Percentiles rank a stretch among this genome's conserved stretches.
These are phyloP conservation scores for Microcyclosporella mali DNA, from an alignment of 2,329 filamentous ascomycete genomes.

Conservation along the genomic window DNA sequence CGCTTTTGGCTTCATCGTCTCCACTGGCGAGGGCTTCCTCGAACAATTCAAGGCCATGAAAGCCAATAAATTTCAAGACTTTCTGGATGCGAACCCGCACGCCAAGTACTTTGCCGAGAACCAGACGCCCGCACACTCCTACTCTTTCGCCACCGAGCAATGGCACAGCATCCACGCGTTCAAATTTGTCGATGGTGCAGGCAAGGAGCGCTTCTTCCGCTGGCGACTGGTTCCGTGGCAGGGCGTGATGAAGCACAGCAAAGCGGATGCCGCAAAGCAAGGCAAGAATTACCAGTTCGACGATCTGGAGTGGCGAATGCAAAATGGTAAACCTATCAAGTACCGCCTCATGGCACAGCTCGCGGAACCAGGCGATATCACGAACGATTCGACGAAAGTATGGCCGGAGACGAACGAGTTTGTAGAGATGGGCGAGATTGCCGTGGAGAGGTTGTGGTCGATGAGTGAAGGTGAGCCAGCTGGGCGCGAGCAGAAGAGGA, in stretches of 20 bases:
- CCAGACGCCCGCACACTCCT: constrained; percentile 43
- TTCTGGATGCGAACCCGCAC: constrained; percentile 41
- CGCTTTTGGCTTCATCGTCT: constrained; percentile 30
- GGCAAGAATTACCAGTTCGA: constrained; percentile 43
- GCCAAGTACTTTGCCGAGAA: constrained; percentile 42
- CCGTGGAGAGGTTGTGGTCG: constrained; percentile 12
- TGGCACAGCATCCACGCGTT: constrained; percentile 48
- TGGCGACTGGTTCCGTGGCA: constrained; percentile 44
- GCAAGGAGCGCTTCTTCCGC: constrained; percentile 40
- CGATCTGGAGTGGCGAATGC: constrained; percentile 38
- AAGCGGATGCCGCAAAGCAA: constrained; percentile 35
- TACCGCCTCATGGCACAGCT: constrained; percentile 48
- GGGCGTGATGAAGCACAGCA: constrained; percentile 29
- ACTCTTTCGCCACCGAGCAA: constrained; percentile 42
- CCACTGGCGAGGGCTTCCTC: constrained; percentile 47
- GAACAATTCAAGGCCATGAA: constrained; percentile 40
- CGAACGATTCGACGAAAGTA: constrained; percentile 41
- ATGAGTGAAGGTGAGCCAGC: constrained; percentile 8
- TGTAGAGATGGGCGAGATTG: constrained; percentile 43
- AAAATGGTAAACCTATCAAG: constrained; percentile 30
- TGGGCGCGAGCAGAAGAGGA: constrained; percentile 13
- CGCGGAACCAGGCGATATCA: constrained; percentile 41
- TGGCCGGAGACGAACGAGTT: constrained; percentile 48
- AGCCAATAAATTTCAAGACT: constrained; percentile 34
- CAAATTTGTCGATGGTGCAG: constrained; percentile 37